Base-by-base conservation (phyloP, 202 grass and related monocot genomes). In the Eragrostis tef region DNA sequence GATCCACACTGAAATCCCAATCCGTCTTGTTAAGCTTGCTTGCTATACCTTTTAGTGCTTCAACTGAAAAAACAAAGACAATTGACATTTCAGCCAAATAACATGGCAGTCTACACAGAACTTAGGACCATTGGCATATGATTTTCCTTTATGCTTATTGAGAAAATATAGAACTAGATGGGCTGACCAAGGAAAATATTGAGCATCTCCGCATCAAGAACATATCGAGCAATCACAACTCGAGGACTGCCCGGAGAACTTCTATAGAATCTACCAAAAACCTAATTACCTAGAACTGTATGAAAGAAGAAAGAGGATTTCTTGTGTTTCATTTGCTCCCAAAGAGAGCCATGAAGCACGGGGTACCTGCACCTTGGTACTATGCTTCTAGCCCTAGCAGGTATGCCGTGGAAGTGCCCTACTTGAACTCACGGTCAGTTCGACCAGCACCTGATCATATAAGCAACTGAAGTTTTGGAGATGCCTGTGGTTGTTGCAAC, bases 1-100 rank as follows among this genome's bases (percentile, higher is more conserved):
- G 94, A 88, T 94, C 79, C 58, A 94, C 79, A 52, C 71, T 94
- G 77, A 94, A 98, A 77, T 98, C 78, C 92, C 88, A 98, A 77
- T 92, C 87, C 19, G 58, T 74, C 70, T 94, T 98, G 34, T 89
- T 88, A 73, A 98, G 77, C 79, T 91, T 98, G 48, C 0, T 68
- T 26, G 82, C 95, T 80, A 98, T 94, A 58, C 63, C 84, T 75
- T 70, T 89, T 44, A 98, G 79, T 88, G 92, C 87, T 83, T 93
- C 73, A 57, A 98, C 95, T 98, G 71, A 64, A 88, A 73, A 72
- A 58, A 53, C 44, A 79, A 78, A 73, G 22, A 31, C 45, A n/a
- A 19, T 51, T 57, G 11, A 73, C 48, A 58, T 51, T 86, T 86
- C 34, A 86, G 47, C 47, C 3, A 52, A 71, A 43, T 50, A 22